Base-by-base conservation (phyloP, 345 rosid genomes). In the Euphorbia lathyris region DNA sequence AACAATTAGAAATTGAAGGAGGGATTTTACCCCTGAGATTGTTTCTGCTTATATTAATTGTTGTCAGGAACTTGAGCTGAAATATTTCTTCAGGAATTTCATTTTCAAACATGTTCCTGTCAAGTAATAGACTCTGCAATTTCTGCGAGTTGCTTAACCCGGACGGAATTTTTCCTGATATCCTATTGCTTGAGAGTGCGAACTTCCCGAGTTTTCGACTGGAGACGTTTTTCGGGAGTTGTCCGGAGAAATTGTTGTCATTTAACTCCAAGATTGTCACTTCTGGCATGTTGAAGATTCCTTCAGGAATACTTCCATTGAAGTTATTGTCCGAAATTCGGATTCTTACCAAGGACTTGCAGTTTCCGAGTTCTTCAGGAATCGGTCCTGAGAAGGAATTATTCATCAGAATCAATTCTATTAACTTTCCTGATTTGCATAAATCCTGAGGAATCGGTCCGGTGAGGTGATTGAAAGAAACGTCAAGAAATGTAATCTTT, bases 321-420 rank as follows among this genome's bases (percentile, higher is more conserved):
- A 90, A 84, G 8, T 59, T 58, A 76, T 90, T 93, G 60, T 74
- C 78, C 50, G 43, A 68, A 50, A 83, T 48, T 63, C 96, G 83
- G 72, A 93, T 71, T 69, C 77, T 84, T 29, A 19, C 70, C 40
- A 93, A 61, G 17, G 94, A 85, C 57, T 83, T 80, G 78, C 97
- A 93, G 32, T 78, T 65, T 11, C 96, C 96, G 1, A 87, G 77
- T 48, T 78, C 84, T 25, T 80, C 78, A 19, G 98, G 98, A 30
- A 93, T 81, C 6, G 90, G 75, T 19, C 96, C 98, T 0, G 80
- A 65, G 73, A 93, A 88, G 80, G 78, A 86, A 69, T 93, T 93
- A 0, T 88, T 68, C 79, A 83, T 85, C 42, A 93, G 79, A 14
- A 93, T 68, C 78, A 93, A 72, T 9, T 30, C 32, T 74, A 75